A percentile compares a stretch with the other conserved stretches of the same genome.
Evolutionary conservation across 257 asterid genomes (phyloP).

Genomic region (Gynochthodes officinalis): DNA sequence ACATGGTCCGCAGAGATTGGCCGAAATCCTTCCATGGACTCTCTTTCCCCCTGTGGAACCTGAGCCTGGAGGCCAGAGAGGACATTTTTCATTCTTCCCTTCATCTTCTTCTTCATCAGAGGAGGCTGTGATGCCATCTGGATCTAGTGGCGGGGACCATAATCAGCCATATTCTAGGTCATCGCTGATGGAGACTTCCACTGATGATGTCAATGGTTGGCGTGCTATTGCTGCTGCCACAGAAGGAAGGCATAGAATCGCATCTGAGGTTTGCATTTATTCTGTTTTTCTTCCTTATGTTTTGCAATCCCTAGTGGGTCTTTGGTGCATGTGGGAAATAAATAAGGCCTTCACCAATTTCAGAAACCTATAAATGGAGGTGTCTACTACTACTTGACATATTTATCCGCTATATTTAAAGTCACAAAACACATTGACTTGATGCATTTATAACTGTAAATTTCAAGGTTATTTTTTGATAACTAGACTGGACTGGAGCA

Average conservation of each 20-base stretch:
- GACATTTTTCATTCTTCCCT: slow-evolving; percentile 45
- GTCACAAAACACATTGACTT: background rate
- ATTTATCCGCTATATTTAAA: background rate
- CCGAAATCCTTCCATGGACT: slow-evolving; percentile 52
- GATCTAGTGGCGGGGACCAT: slow-evolving; percentile 18
- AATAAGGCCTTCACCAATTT: background rate
- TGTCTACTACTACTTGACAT: background rate
- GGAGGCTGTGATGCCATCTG: slow-evolving; percentile 38
- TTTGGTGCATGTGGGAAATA: background rate
- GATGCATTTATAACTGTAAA: background rate
- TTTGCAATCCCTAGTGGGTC: background rate
- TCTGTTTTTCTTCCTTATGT: slow-evolving; percentile 9
- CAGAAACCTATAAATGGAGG: background rate
- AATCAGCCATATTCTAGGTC: slow-evolving; percentile 36
- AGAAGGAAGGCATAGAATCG: slow-evolving; percentile 76
- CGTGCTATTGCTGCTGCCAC: slow-evolving; percentile 56
- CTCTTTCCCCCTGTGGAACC: slow-evolving; percentile 44
- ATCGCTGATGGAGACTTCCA: slow-evolving; percentile 39
- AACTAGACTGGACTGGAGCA: background rate
- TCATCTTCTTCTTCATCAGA: slow-evolving; percentile 46
- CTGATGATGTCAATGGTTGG: slow-evolving; percentile 49
- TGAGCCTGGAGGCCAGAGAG: slow-evolving; percentile 52
- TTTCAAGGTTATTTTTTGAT: background rate
- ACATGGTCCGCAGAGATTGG: slow-evolving; percentile 40
- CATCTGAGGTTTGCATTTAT: slow-evolving; percentile 28